Evolutionary conservation across 208 protist species (phyloP).

Genomic region (Trypanosoma cruzi): DNA sequence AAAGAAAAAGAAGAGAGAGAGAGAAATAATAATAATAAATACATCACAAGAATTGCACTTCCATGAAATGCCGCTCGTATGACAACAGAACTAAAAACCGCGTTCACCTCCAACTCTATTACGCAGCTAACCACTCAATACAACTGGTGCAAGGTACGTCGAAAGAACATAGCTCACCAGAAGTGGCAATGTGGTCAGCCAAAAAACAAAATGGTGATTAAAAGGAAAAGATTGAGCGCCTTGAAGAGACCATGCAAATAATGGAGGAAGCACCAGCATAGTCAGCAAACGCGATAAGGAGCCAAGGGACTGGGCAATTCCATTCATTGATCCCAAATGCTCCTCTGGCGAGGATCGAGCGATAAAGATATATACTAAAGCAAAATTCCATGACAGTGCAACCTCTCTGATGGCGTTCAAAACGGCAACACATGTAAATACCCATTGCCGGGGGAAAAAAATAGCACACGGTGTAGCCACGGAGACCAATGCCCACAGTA

Average conservation of each 20-base stretch:
- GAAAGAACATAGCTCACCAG: conserved; percentile 24
- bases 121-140: conserved; percentile 8
- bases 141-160: background rate
- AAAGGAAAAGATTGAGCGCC: conserved; percentile 52
- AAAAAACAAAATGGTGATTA: conserved; percentile 74
- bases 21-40: too few relatives aligned
- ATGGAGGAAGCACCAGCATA: conserved; percentile 39
- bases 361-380: conserved; percentile 54
- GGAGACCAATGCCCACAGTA: conserved; percentile 17
- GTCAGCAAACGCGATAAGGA: conserved; percentile 53
- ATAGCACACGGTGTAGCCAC: conserved; percentile 9
- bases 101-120: too few relatives aligned
- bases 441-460: conserved; percentile 8
- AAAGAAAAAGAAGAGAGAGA: conserved; percentile 8
- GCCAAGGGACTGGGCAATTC: conserved; percentile 51
- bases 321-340: conserved; percentile 49
- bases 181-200: conserved; percentile 54
- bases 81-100: too few relatives aligned
- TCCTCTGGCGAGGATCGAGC: conserved; percentile 44
- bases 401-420: conserved; percentile 45
- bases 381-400: conserved; percentile 52
- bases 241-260: conserved; percentile 68
- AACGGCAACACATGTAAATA: conserved; percentile 35
- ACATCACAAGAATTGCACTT: too few relatives aligned
- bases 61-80: too few relatives aligned